Evolutionary conservation across 305 asterid species (phyloP), one percentile per base, ranked within the genome.

Genomic region (Plantago coronopus): DNA sequence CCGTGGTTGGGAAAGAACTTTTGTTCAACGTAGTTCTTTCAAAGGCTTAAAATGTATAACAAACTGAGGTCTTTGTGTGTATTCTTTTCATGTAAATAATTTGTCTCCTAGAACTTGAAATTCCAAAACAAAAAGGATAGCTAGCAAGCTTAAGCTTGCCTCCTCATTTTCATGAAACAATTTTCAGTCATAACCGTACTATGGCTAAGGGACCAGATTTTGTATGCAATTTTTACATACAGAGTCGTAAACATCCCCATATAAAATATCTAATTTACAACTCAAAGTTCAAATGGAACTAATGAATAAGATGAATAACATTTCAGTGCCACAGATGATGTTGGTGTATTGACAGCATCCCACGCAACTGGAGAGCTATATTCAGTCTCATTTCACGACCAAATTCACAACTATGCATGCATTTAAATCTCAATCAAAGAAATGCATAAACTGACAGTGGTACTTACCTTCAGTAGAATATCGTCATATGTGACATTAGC

Each of bases 401-500:
- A 62, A 58, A 58, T 34, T 23, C 40, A 7, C 15, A 65, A 29
- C 17, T 23, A 38, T 22, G 27, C 53, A 54, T 3, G 15, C 69
- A 63, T 6, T 12, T 47, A 34, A 17, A 45, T 40, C 59, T 57
- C 12, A 53, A 61, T 8, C 11, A 50, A 57, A 6, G 25, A 58
- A 37, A 29, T 48, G 44, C 42, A 59, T 51, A 54, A 60, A 18
- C 21, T 44, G 19, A 51, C 19, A 23, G 3, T 5, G 48, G 6
- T 34, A 57, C 48, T 62, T 79, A 88, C 98, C 98, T 88, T 91
- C 43, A 91, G 63, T 68, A 91, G 83, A 79, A 91, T 88, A 76
- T 91, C 98, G 45, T 91, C 98, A 14, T 57, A 62, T 9, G 95
- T 80, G 54, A 91, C 95, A 77, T 91, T 91, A 62, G 96, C 98